Percentiles rank a stretch among this genome's conserved stretches.
Evolutionary conservation across 2,329 filamentous ascomycete genomes (phyloP).

Genomic region (Trichophyton schoenleinii): DNA sequence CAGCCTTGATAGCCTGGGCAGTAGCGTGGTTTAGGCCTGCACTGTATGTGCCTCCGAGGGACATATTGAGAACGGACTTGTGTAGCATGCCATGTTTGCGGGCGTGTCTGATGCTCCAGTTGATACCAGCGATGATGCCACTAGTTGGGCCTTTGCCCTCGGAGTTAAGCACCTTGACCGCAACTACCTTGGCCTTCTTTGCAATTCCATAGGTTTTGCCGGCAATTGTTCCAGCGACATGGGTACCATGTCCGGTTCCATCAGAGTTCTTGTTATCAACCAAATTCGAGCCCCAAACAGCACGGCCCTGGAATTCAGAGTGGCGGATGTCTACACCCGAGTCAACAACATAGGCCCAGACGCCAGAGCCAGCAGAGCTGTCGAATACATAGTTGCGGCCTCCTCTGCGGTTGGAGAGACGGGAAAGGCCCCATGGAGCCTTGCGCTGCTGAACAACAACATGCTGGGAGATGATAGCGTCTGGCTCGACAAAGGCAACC

Average conservation of each 20-base stretch:
- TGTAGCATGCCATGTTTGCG: slow-evolving; percentile 18
- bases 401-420: slow-evolving; percentile 19
- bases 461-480: neutral
- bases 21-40: slow-evolving; percentile 29
- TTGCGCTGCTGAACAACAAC: slow-evolving; percentile 14
- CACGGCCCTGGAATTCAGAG: slow-evolving; percentile 26
- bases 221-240: slow-evolving; percentile 27
- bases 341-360: slow-evolving; percentile 27
- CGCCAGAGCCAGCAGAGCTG: slow-evolving; percentile 21
- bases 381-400: slow-evolving; percentile 24
- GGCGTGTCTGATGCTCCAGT: slow-evolving; percentile 25
- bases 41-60: slow-evolving; percentile 24
- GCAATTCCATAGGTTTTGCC: slow-evolving; percentile 25
- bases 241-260: slow-evolving; percentile 27
- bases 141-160: slow-evolving; percentile 32
- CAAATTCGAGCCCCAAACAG: slow-evolving; percentile 23
- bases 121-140: slow-evolving; percentile 40
- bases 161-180: slow-evolving; percentile 40
- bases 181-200: slow-evolving; percentile 28
- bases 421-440: slow-evolving; percentile 23
- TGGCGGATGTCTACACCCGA: slow-evolving; percentile 25
- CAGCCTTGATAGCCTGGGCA: slow-evolving; percentile 23
- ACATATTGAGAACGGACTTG: slow-evolving; percentile 25
- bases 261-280: slow-evolving; percentile 13
- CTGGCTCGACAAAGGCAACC: slow-evolving; percentile 8